Evolutionary conservation across 228 moss, liverwort and hornwort species (phyloP).

Genomic region (Sphagnum fallax): DNA sequence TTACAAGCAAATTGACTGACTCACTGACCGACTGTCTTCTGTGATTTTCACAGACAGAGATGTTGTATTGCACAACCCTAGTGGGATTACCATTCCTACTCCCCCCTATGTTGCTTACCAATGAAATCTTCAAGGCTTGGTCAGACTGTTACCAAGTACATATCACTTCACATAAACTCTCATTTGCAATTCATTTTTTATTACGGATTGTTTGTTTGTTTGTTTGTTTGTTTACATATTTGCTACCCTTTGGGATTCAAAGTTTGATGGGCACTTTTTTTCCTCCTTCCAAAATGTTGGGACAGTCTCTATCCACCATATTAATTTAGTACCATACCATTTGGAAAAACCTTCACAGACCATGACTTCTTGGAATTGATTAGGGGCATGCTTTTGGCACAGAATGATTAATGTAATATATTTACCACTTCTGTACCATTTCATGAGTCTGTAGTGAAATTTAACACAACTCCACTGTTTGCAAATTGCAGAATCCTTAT

Average conservation of each 20-base stretch:
- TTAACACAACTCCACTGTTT: not conserved
- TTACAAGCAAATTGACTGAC: not conserved
- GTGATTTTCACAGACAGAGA: conserved; percentile 63
- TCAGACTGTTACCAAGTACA: conserved; percentile 59
- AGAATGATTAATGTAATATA: no score
- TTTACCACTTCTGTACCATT: no score
- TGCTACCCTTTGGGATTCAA: no score
- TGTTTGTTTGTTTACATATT: not conserved
- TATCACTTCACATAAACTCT: not conserved
- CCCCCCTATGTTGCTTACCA: conserved; percentile 82
- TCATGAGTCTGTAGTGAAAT: no score
- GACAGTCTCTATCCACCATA: no score
- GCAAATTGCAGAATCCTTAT: conserved; percentile 37
- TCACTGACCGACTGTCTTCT: not conserved
- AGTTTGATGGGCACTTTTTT: no score
- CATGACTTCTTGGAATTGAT: no score
- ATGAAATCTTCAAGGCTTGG: conserved; percentile 79
- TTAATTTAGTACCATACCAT: no score
- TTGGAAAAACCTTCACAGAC: no score
- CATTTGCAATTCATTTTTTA: not conserved
- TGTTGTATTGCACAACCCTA: conserved; percentile 81
- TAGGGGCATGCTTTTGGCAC: no score
- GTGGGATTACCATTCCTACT: conserved; percentile 83
- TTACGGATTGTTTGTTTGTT: not conserved
- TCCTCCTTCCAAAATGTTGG: no score